A percentile compares a stretch with the other conserved stretches of the same genome.
These are phyloP conservation scores for Rachicladosporium sp. DNA, from an alignment of 2,329 filamentous ascomycete species.

Conservation along the genomic window DNA sequence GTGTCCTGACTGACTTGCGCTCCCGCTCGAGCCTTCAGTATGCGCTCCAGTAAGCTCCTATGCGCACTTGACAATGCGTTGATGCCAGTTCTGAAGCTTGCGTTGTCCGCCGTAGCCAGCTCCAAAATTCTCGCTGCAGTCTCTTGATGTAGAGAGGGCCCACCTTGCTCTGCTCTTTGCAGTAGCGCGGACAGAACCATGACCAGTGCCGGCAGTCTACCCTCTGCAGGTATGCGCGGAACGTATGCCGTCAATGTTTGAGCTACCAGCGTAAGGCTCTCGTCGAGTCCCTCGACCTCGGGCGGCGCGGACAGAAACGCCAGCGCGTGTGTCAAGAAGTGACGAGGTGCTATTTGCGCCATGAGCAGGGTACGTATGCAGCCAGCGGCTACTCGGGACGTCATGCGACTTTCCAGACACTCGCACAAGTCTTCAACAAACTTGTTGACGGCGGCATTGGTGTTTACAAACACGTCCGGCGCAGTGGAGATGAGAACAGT, in stretches of 20 bases:
- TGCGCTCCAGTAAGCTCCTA: constrained; percentile 61
- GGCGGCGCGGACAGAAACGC: constrained; percentile 54
- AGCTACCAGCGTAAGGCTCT: constrained; percentile 56
- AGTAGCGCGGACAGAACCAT: constrained; percentile 69
- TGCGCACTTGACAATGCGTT: constrained; percentile 57
- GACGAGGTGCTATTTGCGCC: constrained; percentile 58
- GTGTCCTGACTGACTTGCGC: constrained; percentile 31
- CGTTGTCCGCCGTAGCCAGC: constrained; percentile 62
- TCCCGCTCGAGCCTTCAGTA: constrained; percentile 33
- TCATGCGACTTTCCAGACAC: constrained; percentile 69
- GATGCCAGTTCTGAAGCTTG: constrained; percentile 62
- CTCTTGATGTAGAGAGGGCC: constrained; percentile 45
- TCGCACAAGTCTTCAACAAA: constrained; percentile 75
- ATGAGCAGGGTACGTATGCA: constrained; percentile 79
- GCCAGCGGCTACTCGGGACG: constrained; percentile 77
- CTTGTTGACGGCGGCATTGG: constrained; percentile 60
- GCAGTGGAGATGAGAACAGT: constrained; percentile 80
- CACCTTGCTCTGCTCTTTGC: constrained; percentile 53
- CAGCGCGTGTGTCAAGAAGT: constrained; percentile 56
- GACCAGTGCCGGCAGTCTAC: constrained; percentile 51
- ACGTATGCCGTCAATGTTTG: constrained; percentile 68
- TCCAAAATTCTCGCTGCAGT: constrained; percentile 68
- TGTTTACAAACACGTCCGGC: constrained; percentile 48
- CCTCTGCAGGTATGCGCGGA: constrained; percentile 26
- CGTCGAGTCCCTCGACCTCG: constrained; percentile 66